Conservation (phyloP, 2,329 filamentous ascomycete species). For the Cladosporium colombiae region DNA sequence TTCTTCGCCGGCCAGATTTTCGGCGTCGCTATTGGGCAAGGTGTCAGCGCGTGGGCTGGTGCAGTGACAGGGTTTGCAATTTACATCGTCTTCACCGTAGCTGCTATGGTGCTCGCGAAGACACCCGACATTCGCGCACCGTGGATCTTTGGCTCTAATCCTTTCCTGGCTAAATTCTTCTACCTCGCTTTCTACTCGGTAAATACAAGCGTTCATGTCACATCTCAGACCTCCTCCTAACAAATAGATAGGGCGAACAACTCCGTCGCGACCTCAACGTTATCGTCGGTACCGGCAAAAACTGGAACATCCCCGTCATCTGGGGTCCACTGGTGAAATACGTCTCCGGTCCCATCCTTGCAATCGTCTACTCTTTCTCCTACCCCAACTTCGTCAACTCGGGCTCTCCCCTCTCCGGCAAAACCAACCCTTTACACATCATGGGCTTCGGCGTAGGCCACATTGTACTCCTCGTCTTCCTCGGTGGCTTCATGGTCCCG, state of each 20-base stretch:
- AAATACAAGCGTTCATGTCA: conserved; percentile 31
- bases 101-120: conserved; percentile 45
- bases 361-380: conserved; percentile 55
- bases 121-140: conserved; percentile 47
- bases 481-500: conserved; percentile 52
- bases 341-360: conserved; percentile 51
- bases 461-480: conserved; percentile 37
- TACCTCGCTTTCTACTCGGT: conserved; percentile 60
- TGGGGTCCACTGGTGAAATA: conserved; percentile 55
- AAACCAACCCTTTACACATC: conserved; percentile 40
- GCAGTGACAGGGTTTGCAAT: conserved; percentile 54
- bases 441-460: conserved; percentile 48
- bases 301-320: conserved; percentile 58
- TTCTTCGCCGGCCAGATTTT: conserved; percentile 57
- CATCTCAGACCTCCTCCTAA: neutral
- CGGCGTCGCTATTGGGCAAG: conserved; percentile 54
- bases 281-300: conserved; percentile 55
- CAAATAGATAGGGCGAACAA: conserved; percentile 45
- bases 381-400: conserved; percentile 46
- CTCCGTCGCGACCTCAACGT: conserved; percentile 53
- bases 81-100: conserved; percentile 47
- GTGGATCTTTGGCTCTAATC: conserved; percentile 45
- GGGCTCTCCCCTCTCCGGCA: conserved; percentile 38
- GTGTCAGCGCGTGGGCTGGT: conserved; percentile 52
- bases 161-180: conserved; percentile 46